Evolutionary conservation across 257 asterid genomes (phyloP), one percentile per base, ranked within the genome.

Genomic region (Knoxia roxburghii): DNA sequence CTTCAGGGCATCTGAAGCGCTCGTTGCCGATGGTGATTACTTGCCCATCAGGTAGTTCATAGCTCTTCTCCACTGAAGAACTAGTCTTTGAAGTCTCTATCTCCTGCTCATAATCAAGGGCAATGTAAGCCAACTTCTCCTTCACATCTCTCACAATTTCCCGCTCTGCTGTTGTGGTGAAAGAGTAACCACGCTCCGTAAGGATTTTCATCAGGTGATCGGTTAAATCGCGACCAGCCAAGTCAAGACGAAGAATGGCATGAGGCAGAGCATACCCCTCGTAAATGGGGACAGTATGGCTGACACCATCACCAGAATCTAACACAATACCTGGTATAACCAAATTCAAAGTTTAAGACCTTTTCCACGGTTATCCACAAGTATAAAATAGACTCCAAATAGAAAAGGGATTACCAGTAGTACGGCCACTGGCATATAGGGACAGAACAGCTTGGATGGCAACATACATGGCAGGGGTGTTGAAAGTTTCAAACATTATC

Each of bases 401-500:
- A 17, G 5, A 20, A 53, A 40, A 64, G 64, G 61, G 72, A 87
- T 78, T 72, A 90, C 97, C 96, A 11, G 97, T 90, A 30, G 97
- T 90, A 69, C 97, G 96, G 48, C 97, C 97, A 76, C 97, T 90
- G 59, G 97, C 97, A 76, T 90, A 90, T 74, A 90, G 81, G 65
- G 97, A 90, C 37, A 87, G 97, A n/a, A 90, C 97, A 5, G 97
- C 97, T 41, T 90, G 97, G 65, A 88, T 90, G 77, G 96, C 97
- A 59, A 90, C 97, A 77, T 90, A 90, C 96, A 90, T 90, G 41
- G 96, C 97, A 65, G 97, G 97, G 49, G 97, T 72, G 61, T 90
- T 90, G 78, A 90, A 90, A n/a, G 97, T 90, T 79, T 90, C 97
- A 20, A 90, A 90, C 97, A 90, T 90, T 10, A 90, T 90, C 68